phyloP scores from a whole-genome alignment of 1,284 basidiomycete species.

The Pyrrhoderma noxium region DNA sequence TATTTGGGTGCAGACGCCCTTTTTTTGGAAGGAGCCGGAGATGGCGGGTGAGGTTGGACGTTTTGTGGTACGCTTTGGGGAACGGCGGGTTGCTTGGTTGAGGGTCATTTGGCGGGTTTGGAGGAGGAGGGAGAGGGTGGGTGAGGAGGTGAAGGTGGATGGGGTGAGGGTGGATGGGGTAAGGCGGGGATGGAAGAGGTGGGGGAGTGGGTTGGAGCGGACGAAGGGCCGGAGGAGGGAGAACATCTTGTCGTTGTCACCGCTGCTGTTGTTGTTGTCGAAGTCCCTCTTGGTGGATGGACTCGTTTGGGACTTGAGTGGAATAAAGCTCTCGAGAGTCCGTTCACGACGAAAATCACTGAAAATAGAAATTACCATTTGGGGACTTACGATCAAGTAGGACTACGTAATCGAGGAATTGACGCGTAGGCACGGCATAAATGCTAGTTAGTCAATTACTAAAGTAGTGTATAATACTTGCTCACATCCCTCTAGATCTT shows the following conservation, averaged over 20 bases:
- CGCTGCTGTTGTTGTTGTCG: not conserved
- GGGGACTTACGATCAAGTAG: no score
- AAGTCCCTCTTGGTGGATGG: not conserved
- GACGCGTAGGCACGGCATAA: no score
- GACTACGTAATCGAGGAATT: no score
- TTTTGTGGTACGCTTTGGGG: slow-evolving; percentile 40
- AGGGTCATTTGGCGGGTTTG: slow-evolving; percentile 57
- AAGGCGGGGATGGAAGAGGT: no score
- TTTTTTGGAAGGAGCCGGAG: slow-evolving; percentile 73
- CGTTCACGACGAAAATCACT: not conserved
- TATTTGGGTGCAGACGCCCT: slow-evolving; percentile 83
- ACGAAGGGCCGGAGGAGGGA: slow-evolving; percentile 33
- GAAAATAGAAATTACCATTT: not conserved
- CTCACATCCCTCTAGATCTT: no score
- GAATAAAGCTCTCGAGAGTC: not conserved
- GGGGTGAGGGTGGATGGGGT: slow-evolving; percentile 21
- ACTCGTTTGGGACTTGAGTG: not conserved
- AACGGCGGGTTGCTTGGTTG: slow-evolving; percentile 72
- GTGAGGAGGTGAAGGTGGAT: slow-evolving; percentile 18
- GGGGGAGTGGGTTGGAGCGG: slow-evolving; percentile 19
- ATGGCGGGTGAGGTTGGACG: slow-evolving; percentile 74
- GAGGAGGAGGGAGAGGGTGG: slow-evolving; percentile 19
- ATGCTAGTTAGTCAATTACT: no score
- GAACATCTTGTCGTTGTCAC: slow-evolving; percentile 34
- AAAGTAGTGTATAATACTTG: no score